Evolutionary conservation across 208 protist genomes (phyloP), one percentile per base, ranked within the genome.

Genomic region (Acanthamoeba pearcei): DNA sequence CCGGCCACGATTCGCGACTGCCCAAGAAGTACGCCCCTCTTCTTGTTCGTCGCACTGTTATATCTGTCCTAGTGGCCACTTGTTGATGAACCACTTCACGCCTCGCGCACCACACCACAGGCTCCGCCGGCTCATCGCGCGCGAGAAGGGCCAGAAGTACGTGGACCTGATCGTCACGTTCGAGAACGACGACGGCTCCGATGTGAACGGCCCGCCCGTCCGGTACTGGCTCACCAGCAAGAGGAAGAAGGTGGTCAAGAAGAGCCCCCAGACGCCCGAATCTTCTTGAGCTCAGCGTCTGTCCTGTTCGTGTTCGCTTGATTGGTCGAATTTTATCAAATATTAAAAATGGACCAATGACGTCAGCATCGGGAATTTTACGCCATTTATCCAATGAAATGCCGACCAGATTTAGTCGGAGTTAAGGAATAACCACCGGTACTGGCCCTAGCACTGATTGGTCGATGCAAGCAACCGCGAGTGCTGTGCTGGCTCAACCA

Each of bases 141-240:
- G 88, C 62, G 68, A 51, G 51, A 35, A 94, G 24, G 53, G 32
- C 9, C 49, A 72, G 29, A 35, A 90, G 76, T 96, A 92, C 57
- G 89, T 95, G 57, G 96, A 96, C 22, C n/a, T 96, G n/a, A 95
- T 92, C 60, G 94, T 96, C 12, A 94, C 92, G 6, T 96, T 95
- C 68, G 32, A 78, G 29, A 42, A 95, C 17, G 95, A 95, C 29
- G 80, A 76, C 60, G 94, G 70, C n/a, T 70, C 80, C 55, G 96
- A 96, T 46, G 82, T 88, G 10, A 89, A 95, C 57, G 90, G 91
- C 27, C 96, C 96, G 64, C 89, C 96, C 12, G 70, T 96, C 6
- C 66, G 96, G 42, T 96, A 94, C 64, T 92, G 83, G 83, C 83
- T 90, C 57, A 68, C 57, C n/a, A 68, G 83, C 83, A 90, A 90